phyloP scores from a whole-genome alignment of 2,329 filamentous ascomycete genomes.

The Parascedosporium putredinis region DNA sequence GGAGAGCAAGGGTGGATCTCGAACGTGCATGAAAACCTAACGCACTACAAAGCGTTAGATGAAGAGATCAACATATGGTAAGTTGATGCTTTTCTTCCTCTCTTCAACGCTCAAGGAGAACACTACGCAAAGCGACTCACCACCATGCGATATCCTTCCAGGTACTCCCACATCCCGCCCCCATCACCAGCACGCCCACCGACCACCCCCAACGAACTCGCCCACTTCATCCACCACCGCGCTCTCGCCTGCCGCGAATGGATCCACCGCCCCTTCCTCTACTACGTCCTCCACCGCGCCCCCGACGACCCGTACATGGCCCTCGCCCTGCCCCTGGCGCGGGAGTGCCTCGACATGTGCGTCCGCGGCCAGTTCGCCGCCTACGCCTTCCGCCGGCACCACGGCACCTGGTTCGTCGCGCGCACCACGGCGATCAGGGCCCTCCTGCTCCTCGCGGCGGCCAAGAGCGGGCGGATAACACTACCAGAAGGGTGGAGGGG shows the following conservation, averaged over 20 bases:
- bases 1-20: constrained; percentile 15
- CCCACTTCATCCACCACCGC: constrained; percentile 15
- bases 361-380: constrained; percentile 13
- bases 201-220: constrained; percentile 12
- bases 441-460: constrained; percentile 19
- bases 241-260: constrained; percentile 16
- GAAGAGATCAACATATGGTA: constrained; percentile 16
- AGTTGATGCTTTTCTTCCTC: neutral
- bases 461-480: neutral
- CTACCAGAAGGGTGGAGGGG: neutral
- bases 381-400: constrained; percentile 20
- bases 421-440: constrained; percentile 13
- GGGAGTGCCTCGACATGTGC: constrained; percentile 15
- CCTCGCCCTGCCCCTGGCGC: constrained; percentile 12
- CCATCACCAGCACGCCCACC: constrained; percentile 10
- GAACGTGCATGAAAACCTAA: constrained; percentile 12
- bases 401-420: constrained; percentile 20
- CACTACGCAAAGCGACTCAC: neutral
- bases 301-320: constrained; percentile 10
- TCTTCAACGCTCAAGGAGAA: too few species aligned
- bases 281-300: constrained; percentile 17
- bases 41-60: constrained; percentile 14
- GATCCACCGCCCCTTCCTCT: constrained; percentile 21
- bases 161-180: constrained; percentile 12
- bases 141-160: neutral